Percentiles rank a stretch among this genome's conserved stretches.
Conservation (phyloP, 2,329 filamentous ascomycete genomes). For the Sphaerulina musiva region DNA sequence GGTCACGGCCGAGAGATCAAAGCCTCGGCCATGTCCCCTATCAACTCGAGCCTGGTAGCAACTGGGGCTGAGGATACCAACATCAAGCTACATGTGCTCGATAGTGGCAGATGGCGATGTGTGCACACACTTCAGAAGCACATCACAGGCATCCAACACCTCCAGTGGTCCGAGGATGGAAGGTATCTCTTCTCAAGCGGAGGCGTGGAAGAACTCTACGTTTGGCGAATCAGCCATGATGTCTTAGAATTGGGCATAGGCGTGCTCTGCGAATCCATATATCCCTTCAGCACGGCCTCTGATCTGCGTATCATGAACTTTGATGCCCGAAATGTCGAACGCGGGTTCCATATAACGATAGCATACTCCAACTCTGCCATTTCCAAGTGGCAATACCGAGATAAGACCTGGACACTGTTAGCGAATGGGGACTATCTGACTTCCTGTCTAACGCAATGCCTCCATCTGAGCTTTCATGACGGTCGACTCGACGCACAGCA, state of each 20-base stretch:
- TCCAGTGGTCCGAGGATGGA: conserved; percentile 64
- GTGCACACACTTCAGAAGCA: conserved; percentile 67
- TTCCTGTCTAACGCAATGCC: conserved; percentile 62
- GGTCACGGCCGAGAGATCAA: conserved; percentile 86
- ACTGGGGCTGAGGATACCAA: conserved; percentile 66
- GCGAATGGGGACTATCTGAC: conserved; percentile 41
- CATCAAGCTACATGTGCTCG: conserved; percentile 62
- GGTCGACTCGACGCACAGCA: conserved; percentile 42
- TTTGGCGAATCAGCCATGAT: conserved; percentile 60
- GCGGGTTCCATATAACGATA: conserved; percentile 57
- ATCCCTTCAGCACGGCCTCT: conserved; percentile 46
- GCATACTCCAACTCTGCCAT: conserved; percentile 79
- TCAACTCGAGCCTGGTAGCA: conserved; percentile 45
- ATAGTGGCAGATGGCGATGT: conserved; percentile 39
- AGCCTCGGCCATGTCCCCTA: conserved; percentile 45
- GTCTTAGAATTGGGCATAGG: conserved; percentile 49
- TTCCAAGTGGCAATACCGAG: conserved; percentile 42
- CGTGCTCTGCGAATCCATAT: conserved; percentile 47
- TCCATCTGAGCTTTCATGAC: conserved; percentile 43
- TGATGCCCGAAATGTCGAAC: conserved; percentile 44
- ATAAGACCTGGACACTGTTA: conserved; percentile 33
- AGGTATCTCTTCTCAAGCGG: conserved; percentile 75
- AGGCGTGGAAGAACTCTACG: conserved; percentile 80
- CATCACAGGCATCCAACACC: conserved; percentile 72
- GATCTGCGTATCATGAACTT: conserved; percentile 81